Evolutionary conservation across 2,329 filamentous ascomycete genomes (phyloP).

Genomic region (Lomentospora prolificans): DNA sequence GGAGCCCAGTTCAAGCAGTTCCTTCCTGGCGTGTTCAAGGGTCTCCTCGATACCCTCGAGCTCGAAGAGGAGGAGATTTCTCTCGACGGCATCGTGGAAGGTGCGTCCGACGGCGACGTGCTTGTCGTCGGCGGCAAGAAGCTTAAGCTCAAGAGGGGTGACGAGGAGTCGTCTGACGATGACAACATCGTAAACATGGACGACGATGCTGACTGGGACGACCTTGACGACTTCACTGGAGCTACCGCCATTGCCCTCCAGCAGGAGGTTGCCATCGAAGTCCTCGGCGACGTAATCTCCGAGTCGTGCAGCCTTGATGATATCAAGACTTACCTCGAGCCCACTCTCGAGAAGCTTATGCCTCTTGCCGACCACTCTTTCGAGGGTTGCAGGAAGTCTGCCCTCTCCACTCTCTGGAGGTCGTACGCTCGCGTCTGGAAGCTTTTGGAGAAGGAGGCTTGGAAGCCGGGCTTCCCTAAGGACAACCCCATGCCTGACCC

Average conservation of each 20-base stretch:
- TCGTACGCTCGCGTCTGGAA: constrained; percentile 87
- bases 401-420: constrained; percentile 85
- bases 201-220: constrained; percentile 67
- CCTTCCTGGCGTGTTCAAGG: constrained; percentile 66
- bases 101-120: constrained; percentile 58
- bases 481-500: constrained; percentile 43
- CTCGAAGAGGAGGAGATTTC: constrained; percentile 83
- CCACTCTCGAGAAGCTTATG: constrained; percentile 72
- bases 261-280: constrained; percentile 95
- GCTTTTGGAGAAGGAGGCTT: constrained; percentile 63
- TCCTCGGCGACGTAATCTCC: constrained; percentile 84
- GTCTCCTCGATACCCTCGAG: constrained; percentile 75
- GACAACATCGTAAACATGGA: constrained; percentile 48
- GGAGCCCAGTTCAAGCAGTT: constrained; percentile 73
- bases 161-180: constrained; percentile 26
- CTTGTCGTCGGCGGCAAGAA: constrained; percentile 75
- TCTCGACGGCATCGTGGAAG: constrained; percentile 46
- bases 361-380: constrained; percentile 81
- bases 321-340: constrained; percentile 73
- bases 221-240: constrained; percentile 74
- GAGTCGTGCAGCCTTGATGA: constrained; percentile 70
- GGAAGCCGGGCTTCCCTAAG: constrained; percentile 49
- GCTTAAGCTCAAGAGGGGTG: constrained; percentile 57
- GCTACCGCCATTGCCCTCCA: constrained; percentile 86
- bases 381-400: constrained; percentile 86